Evolutionary conservation across 2,329 filamentous ascomycete species (phyloP).

Genomic region (Pleomassaria siparia): DNA sequence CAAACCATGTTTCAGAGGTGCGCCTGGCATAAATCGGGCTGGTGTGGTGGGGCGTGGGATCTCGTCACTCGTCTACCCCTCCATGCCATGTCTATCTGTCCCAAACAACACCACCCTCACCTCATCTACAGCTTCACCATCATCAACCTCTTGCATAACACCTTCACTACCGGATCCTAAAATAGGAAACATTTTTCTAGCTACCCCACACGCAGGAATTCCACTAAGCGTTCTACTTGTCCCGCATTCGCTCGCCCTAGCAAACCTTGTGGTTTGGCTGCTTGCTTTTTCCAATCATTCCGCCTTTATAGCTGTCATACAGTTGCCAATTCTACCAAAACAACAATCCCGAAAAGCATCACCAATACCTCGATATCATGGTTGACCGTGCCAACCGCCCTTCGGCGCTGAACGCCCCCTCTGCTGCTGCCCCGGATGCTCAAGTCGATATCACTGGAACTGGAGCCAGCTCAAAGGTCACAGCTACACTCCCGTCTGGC

Average conservation of each 20-base stretch:
- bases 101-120: not conserved
- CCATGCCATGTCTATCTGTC: not conserved
- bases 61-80: not conserved
- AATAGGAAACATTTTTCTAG: not conserved
- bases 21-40: not conserved
- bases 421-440: conserved; percentile 64
- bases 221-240: not conserved
- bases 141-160: not conserved
- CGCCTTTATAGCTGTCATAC: not conserved
- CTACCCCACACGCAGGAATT: not conserved
- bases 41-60: not conserved
- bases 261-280: not conserved
- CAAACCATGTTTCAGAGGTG: not conserved
- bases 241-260: not conserved
- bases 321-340: not conserved
- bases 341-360: not conserved
- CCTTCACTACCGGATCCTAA: not conserved
- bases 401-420: conserved; percentile 61
- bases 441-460: conserved; percentile 78
- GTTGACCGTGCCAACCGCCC: conserved; percentile 86
- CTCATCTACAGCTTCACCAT: not conserved
- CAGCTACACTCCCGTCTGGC: conserved; percentile 80
- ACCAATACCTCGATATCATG: conserved; percentile 48
- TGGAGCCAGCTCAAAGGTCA: conserved; percentile 69
- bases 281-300: not conserved